Evolutionary conservation across 164 flowering plant genomes (phyloP).

Genomic region (Akebia trifoliata): DNA sequence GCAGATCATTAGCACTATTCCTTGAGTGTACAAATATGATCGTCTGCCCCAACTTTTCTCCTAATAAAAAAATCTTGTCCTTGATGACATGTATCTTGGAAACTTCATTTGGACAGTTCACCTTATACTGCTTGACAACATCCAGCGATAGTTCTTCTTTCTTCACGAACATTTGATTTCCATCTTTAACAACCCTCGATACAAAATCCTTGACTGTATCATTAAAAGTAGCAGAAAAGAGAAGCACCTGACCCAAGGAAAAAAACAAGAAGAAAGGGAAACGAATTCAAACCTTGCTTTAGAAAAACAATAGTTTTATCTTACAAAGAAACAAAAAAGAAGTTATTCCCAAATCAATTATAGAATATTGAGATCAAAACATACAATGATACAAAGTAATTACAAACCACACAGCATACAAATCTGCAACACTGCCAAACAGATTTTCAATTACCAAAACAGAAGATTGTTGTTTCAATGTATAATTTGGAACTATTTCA

Average conservation of each 20-base stretch:
- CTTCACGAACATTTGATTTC: conserved; percentile 83
- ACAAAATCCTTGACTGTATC: conserved; percentile 78
- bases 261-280: background rate
- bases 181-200: conserved; percentile 51
- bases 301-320: too few relatives aligned
- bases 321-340: too few relatives aligned
- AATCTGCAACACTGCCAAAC: too few relatives aligned
- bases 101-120: conserved; percentile 68
- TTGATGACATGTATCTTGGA: conserved; percentile 58
- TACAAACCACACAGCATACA: too few relatives aligned
- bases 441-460: too few relatives aligned
- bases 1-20: conserved; percentile 54
- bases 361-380: too few relatives aligned
- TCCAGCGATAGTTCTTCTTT: conserved; percentile 88
- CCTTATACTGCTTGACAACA: conserved; percentile 88
- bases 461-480: too few relatives aligned
- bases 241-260: conserved; percentile 53
- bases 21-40: conserved; percentile 77
- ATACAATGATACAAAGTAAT: too few relatives aligned
- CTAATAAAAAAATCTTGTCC: conserved; percentile 68
- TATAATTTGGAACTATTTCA: too few relatives aligned
- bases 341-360: too few relatives aligned
- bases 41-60: conserved; percentile 80
- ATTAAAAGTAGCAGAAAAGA: conserved; percentile 92
- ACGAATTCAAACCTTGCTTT: background rate